Conservation (phyloP, 2,329 filamentous ascomycete species). For the Paraphoma chrysanthemicola region DNA sequence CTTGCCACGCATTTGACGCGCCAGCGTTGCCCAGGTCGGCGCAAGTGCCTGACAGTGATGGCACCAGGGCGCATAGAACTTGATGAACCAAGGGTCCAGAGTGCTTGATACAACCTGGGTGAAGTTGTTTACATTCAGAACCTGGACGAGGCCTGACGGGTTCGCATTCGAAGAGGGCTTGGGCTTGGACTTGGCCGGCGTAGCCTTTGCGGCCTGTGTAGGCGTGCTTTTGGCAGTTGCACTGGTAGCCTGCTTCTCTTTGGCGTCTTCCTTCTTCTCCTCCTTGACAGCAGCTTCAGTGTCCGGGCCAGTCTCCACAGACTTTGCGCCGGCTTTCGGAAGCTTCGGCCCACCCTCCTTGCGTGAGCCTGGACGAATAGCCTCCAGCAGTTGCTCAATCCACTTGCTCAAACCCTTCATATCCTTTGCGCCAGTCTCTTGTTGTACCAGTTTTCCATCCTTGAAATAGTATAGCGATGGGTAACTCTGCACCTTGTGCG, state of each 20-base stretch:
- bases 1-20: slow-evolving; percentile 86
- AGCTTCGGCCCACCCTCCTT: slow-evolving; percentile 70
- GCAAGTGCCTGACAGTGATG: slow-evolving; percentile 93
- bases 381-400: slow-evolving; percentile 79
- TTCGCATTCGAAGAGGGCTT: slow-evolving; percentile 62
- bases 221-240: neutral
- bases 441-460: slow-evolving; percentile 72
- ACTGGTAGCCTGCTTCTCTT: slow-evolving; percentile 17
- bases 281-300: slow-evolving; percentile 46
- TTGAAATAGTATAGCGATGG: slow-evolving; percentile 83
- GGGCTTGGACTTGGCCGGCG: slow-evolving; percentile 34
- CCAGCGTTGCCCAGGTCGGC: slow-evolving; percentile 87
- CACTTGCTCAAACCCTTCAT: slow-evolving; percentile 71
- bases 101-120: slow-evolving; percentile 84
- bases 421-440: slow-evolving; percentile 70
- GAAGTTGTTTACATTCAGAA: slow-evolving; percentile 84
- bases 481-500: slow-evolving; percentile 71
- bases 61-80: slow-evolving; percentile 98
- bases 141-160: slow-evolving; percentile 74
- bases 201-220: slow-evolving; percentile 9
- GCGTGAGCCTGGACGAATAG: slow-evolving; percentile 80
- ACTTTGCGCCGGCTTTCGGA: slow-evolving; percentile 72
- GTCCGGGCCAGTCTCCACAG: slow-evolving; percentile 52
- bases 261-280: slow-evolving; percentile 32
- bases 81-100: slow-evolving; percentile 95